phyloP scores from a whole-genome alignment of 305 asterid species.

The Ilex paraguariensis region DNA sequence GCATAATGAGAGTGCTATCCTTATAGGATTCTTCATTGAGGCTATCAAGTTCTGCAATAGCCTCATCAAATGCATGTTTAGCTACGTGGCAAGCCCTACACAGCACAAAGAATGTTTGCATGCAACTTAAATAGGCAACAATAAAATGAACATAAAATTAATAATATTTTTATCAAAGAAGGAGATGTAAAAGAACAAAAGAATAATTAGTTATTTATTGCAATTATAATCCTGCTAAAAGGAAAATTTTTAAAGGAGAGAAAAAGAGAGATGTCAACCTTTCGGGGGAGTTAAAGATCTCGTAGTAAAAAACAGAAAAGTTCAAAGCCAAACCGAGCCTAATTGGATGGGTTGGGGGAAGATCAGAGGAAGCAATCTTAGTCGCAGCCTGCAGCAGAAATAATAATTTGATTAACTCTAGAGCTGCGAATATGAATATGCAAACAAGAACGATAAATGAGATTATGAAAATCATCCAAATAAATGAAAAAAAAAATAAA shows the following conservation, averaged over 20 bases:
- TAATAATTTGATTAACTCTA: neutral
- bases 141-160: no score
- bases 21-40: slow-evolving; percentile 74
- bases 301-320: slow-evolving; percentile 85
- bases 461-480: neutral
- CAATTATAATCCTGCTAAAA: slow-evolving; percentile 3
- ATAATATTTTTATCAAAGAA: no score
- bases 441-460: no score
- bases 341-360: slow-evolving; percentile 83
- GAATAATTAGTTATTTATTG: no score
- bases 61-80: slow-evolving; percentile 83
- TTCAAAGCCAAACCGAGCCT: slow-evolving; percentile 79
- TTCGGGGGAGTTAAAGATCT: slow-evolving; percentile 85
- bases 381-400: slow-evolving; percentile 69
- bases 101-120: neutral
- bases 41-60: slow-evolving; percentile 79
- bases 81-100: slow-evolving; percentile 87
- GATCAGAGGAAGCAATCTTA: slow-evolving; percentile 57
- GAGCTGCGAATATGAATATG: no score
- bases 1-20: slow-evolving; percentile 90
- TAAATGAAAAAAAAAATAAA: neutral
- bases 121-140: no score
- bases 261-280: slow-evolving; percentile 35
- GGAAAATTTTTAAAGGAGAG: no score
- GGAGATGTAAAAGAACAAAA: no score